A percentile compares a stretch with the other conserved stretches of the same genome.
Conservation (phyloP, 768 basidiomycete genomes). For the Suillus sp. region DNA sequence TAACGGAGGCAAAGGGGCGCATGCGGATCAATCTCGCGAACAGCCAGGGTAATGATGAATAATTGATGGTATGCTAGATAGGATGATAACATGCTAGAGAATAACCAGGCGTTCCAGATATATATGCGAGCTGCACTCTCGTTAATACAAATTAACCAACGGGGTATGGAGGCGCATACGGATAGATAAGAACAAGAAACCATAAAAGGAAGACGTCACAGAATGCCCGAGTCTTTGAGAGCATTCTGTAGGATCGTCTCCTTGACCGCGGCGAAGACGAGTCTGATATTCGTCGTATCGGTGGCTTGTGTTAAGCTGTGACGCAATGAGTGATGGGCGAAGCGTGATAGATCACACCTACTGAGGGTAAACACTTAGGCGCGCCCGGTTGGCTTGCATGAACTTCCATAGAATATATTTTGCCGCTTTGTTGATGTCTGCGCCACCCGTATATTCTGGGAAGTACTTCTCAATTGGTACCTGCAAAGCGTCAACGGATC, state of each 20-base stretch:
- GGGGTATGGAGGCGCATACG: conserved; percentile 18
- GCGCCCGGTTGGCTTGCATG: conserved; percentile 85
- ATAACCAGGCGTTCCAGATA: conserved; percentile 33
- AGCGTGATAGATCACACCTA: conserved; percentile 38
- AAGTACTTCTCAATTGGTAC: conserved; percentile 79
- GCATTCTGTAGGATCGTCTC: conserved; percentile 94
- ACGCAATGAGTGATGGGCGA: neutral
- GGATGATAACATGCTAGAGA: conserved; percentile 25
- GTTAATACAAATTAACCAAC: conserved; percentile 14
- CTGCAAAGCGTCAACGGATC: conserved; percentile 33
- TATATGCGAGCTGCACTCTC: conserved; percentile 26
- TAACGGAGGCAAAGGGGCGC: neutral
- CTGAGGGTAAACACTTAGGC: conserved; percentile 91
- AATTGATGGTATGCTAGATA: conserved; percentile 34
- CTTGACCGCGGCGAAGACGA: conserved; percentile 87
- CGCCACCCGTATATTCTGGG: conserved; percentile 85
- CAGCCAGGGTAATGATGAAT: conserved; percentile 17
- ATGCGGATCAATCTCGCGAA: conserved; percentile 1
- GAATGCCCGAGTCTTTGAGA: conserved; percentile 81
- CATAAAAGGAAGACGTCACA: conserved; percentile 38
- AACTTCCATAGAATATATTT: conserved; percentile 96
- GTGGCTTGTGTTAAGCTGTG: conserved; percentile 82
- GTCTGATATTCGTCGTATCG: conserved; percentile 78
- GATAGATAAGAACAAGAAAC: conserved; percentile 22
- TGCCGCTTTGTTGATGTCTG: conserved; percentile 91